Evolutionary conservation across 768 basidiomycete genomes (phyloP).

Genomic region (Royoungia palumana): DNA sequence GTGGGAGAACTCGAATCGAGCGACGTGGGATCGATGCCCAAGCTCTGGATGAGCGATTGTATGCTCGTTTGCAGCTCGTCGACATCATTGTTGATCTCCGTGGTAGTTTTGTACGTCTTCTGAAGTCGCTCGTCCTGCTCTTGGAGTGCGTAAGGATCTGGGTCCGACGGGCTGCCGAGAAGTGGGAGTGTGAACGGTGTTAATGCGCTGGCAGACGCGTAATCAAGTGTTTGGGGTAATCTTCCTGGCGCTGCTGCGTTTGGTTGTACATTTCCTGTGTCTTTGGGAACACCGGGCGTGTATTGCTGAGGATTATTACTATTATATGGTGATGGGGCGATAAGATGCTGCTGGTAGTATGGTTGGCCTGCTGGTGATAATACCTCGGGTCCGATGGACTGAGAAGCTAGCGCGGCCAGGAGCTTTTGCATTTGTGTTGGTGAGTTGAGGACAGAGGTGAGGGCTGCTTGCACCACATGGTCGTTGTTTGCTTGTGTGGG

Average conservation of each 20-base stretch:
- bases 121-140: constrained; percentile 45
- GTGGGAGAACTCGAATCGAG: constrained; percentile 13
- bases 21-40: constrained; percentile 58
- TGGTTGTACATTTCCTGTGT: background rate
- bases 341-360: constrained; percentile 21
- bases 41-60: constrained; percentile 64
- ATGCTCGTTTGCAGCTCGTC: constrained; percentile 66
- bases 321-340: constrained; percentile 32
- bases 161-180: constrained; percentile 24
- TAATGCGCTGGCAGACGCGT: constrained; percentile 19
- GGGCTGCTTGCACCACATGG: constrained; percentile 45
- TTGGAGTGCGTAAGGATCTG: constrained; percentile 33
- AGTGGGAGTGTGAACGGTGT: constrained; percentile 25
- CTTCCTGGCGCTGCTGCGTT: constrained; percentile 11
- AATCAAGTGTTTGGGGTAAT: constrained; percentile 20
- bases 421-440: constrained; percentile 59
- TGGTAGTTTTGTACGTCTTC: constrained; percentile 54
- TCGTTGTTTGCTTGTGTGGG: constrained; percentile 35
- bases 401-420: constrained; percentile 40
- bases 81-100: constrained; percentile 71
- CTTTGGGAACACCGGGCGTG: background rate
- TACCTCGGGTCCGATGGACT: constrained; percentile 22
- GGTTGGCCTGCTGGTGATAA: constrained; percentile 17
- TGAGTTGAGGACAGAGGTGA: constrained; percentile 48
- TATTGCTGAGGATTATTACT: constrained; percentile 9